phyloP scores from a whole-genome alignment of 768 basidiomycete species.

The Leccinum rimulosum region DNA sequence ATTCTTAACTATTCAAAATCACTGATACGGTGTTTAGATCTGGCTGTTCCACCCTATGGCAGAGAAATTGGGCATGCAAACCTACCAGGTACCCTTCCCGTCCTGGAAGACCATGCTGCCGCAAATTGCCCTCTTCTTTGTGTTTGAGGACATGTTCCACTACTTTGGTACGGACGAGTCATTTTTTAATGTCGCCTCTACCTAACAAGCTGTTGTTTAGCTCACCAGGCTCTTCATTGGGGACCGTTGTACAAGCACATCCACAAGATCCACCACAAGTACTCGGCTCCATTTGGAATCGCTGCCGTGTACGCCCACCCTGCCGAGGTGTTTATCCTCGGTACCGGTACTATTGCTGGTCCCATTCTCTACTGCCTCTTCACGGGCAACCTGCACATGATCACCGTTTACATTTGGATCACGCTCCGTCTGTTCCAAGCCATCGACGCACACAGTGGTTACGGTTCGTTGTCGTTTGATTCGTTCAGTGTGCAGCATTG shows the following conservation, averaged over 20 bases:
- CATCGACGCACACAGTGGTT: conserved; percentile 95
- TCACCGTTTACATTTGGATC: conserved; percentile 94
- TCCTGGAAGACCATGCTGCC: conserved; percentile 61
- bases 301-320: conserved; percentile 99
- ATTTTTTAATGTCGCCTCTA: not conserved
- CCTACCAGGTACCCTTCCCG: conserved; percentile 93
- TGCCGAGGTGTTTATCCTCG: conserved; percentile 92
- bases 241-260: conserved; percentile 86
- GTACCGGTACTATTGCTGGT: conserved; percentile 85
- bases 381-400: conserved; percentile 73
- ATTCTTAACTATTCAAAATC: too few species aligned
- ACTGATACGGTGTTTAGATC: conserved; percentile 57
- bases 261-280: conserved; percentile 97
- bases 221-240: conserved; percentile 87
- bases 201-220: conserved; percentile 34
- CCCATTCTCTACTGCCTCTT: conserved; percentile 85
- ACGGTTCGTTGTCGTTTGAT: conserved; percentile 53
- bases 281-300: conserved; percentile 94
- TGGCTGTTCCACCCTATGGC: conserved; percentile 92
- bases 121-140: conserved; percentile 86
- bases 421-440: conserved; percentile 93
- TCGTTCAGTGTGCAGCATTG: not conserved
- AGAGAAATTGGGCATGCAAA: conserved; percentile 83
- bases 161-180: conserved; percentile 60
- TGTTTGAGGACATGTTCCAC: conserved; percentile 96